These are phyloP conservation scores for Solanum bulbocastanum DNA, from an alignment of 257 asterid species.

Conservation along the genomic window DNA sequence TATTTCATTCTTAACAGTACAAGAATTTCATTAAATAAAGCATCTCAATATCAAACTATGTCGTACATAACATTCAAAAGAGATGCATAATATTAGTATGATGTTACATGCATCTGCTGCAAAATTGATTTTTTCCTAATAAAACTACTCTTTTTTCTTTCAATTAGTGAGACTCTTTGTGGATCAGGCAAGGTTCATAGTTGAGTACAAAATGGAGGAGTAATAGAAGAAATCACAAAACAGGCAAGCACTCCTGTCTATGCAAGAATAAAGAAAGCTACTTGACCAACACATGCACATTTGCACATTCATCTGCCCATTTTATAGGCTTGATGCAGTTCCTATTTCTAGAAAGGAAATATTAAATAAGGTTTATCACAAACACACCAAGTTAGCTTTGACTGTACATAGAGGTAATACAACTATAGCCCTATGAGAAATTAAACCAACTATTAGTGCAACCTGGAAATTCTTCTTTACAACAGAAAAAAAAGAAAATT, in stretches of 20 bases:
- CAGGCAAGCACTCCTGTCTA: background rate
- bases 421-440: background rate
- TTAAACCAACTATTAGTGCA: background rate
- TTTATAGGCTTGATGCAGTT: background rate
- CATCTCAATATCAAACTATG: background rate
- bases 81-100: background rate
- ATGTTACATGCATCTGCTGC: background rate
- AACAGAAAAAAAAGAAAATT: background rate
- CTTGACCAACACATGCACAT: background rate
- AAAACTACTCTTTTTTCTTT: background rate
- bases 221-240: background rate
- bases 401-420: background rate
- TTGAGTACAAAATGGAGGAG: background rate
- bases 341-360: background rate
- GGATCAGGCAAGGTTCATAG: background rate
- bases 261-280: background rate
- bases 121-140: background rate
- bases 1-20: background rate
- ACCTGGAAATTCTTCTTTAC: background rate
- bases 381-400: background rate
- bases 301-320: background rate
- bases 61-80: background rate
- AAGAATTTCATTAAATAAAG: background rate
- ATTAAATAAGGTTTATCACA: background rate
- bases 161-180: background rate